Evolutionary conservation across 2,329 filamentous ascomycete genomes (phyloP).

Genomic region (Leptographium lundbergii): DNA sequence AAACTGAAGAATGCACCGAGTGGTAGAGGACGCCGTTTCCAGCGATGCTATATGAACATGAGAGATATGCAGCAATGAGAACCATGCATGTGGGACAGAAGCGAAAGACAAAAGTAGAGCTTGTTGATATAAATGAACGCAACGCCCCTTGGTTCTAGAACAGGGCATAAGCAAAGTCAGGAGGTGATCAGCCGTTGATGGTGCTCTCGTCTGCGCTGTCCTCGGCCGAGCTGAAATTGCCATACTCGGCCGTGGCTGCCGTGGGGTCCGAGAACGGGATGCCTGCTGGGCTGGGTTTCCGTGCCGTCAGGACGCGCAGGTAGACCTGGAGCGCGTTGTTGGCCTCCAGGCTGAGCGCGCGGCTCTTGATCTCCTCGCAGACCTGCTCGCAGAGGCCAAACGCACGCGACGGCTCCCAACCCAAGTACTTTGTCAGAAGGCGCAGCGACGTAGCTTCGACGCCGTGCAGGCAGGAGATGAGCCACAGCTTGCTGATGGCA

Average conservation of each 20-base stretch:
- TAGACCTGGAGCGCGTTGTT: conserved; percentile 31
- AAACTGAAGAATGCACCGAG: background rate
- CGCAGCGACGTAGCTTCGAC: conserved; percentile 32
- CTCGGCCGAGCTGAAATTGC: background rate
- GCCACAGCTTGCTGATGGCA: conserved; percentile 31
- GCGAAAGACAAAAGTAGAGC: background rate
- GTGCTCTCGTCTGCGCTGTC: conserved; percentile 9
- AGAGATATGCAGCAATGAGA: background rate
- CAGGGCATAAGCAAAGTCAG: too few species aligned
- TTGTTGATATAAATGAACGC: background rate
- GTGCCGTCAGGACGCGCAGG: conserved; percentile 33
- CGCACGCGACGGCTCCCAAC: conserved; percentile 37
- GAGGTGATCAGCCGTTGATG: conserved; percentile 1
- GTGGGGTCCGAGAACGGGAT: background rate
- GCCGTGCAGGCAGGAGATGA: conserved; percentile 26
- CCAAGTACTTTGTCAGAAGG: conserved; percentile 38
- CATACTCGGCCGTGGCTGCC: background rate
- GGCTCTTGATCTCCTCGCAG: conserved; percentile 32
- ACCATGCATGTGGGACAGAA: background rate
- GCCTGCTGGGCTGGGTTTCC: conserved; percentile 29
- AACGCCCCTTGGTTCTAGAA: too few species aligned
- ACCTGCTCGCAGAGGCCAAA: conserved; percentile 32
- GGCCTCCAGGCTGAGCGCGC: conserved; percentile 33
- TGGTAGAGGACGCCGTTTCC: background rate
- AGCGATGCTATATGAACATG: background rate